phyloP scores from a whole-genome alignment of 2,329 filamentous ascomycete genomes.

The Fusarium pilosicola region DNA sequence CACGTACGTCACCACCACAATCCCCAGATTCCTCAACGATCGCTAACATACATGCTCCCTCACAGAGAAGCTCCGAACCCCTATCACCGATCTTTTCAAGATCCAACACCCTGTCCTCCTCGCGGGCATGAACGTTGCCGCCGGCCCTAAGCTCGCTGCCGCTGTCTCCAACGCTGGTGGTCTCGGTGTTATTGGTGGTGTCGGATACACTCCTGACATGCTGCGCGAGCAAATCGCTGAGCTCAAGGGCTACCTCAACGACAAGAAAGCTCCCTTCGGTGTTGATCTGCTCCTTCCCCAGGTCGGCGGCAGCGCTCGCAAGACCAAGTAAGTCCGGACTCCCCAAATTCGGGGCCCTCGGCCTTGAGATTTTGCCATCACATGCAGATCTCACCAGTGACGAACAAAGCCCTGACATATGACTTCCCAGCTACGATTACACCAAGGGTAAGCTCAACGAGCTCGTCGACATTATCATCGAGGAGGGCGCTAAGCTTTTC shows the following conservation, averaged over 20 bases:
- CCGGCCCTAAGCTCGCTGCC: slow-evolving; percentile 93
- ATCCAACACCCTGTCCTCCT: slow-evolving; percentile 97
- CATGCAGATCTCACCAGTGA: slow-evolving; percentile 28
- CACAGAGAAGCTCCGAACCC: slow-evolving; percentile 76
- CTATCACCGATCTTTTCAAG: slow-evolving; percentile 93
- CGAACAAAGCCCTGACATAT: slow-evolving; percentile 16
- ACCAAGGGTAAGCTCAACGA: slow-evolving; percentile 98
- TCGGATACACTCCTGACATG: slow-evolving; percentile 97
- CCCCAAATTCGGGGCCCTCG: neutral
- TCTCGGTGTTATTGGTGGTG: slow-evolving; percentile 94
- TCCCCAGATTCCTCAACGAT: neutral
- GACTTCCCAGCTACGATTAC: slow-evolving; percentile 87
- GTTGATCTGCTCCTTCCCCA: slow-evolving; percentile 94
- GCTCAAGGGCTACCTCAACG: slow-evolving; percentile 85
- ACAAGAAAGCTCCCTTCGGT: slow-evolving; percentile 95
- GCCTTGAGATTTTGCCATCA: slow-evolving; percentile 25
- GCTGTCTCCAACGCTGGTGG: slow-evolving; percentile 97
- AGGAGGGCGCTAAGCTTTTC: slow-evolving; percentile 90
- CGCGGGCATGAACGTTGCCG: slow-evolving; percentile 99
- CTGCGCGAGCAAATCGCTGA: slow-evolving; percentile 93
- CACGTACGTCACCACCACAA: slow-evolving; percentile 70
- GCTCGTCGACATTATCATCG: slow-evolving; percentile 91
- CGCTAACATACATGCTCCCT: slow-evolving; percentile 15
- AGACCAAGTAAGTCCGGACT: slow-evolving; percentile 76
- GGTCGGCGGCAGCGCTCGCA: slow-evolving; percentile 91